A percentile compares a stretch with the other conserved stretches of the same genome.
phyloP scores from a whole-genome alignment of 352 stramenopile genomes.

The Pythium grandisporangium region DNA sequence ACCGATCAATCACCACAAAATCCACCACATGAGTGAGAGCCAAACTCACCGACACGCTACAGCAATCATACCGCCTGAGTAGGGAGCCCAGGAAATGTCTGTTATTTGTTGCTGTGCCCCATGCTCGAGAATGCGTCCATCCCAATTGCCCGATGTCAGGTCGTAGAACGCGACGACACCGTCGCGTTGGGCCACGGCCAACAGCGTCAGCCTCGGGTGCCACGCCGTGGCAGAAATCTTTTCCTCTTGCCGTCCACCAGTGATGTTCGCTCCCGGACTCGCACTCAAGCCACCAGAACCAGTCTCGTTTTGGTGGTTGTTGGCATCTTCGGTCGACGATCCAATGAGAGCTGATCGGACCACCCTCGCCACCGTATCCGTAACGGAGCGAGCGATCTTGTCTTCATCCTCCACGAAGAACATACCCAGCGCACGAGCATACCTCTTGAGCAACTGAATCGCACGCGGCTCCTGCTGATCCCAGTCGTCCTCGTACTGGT shows the following conservation, averaged over 20 bases:
- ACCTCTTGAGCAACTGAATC: conserved; percentile 28
- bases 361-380: conserved; percentile 11
- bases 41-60: conserved; percentile 42
- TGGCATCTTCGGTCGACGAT: conserved; percentile 12
- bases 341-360: conserved; percentile 17
- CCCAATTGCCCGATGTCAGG: conserved; percentile 39
- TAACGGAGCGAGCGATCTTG: conserved; percentile 24
- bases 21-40: no score
- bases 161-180: conserved; percentile 64
- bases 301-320: no score
- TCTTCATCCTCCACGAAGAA: conserved; percentile 64
- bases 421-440: conserved; percentile 9
- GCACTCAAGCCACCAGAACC: no score
- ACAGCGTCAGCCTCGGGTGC: conserved; percentile 39
- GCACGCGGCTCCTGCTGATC: conserved; percentile 29
- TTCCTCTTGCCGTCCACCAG: conserved; percentile 15
- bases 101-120: conserved; percentile 40
- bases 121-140: conserved; percentile 53
- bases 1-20: no score
- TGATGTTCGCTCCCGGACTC: conserved; percentile 8
- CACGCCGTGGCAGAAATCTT: conserved; percentile 50
- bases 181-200: conserved; percentile 65
- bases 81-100: conserved; percentile 52
- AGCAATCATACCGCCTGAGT: conserved; percentile 44
- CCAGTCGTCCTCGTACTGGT: conserved; percentile 19